phyloP scores from a whole-genome alignment of 176 grass and related monocot species.

The Bolboschoenus planiculmis region DNA sequence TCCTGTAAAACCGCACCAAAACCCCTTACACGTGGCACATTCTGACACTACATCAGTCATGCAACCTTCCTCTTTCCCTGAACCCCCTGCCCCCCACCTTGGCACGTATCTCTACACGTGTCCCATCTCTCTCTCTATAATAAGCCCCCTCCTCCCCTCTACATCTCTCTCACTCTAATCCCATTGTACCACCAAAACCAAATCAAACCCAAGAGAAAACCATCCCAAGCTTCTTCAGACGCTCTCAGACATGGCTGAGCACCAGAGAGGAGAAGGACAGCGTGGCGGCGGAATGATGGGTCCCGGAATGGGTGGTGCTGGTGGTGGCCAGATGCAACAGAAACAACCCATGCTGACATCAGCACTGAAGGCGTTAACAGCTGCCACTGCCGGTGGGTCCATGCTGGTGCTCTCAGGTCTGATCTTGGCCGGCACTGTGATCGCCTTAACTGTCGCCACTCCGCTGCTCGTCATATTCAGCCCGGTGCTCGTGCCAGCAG shows the following conservation, averaged over 20 bases:
- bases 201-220: background rate
- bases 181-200: background rate
- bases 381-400: slow-evolving; percentile 48
- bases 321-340: slow-evolving; percentile 21
- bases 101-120: slow-evolving; percentile 23
- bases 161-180: background rate
- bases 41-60: slow-evolving; percentile 27
- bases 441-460: slow-evolving; percentile 65
- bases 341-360: slow-evolving; percentile 41
- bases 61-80: slow-evolving; percentile 27
- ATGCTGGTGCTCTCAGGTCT: slow-evolving; percentile 78
- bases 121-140: slow-evolving; percentile 26
- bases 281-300: slow-evolving; percentile 1
- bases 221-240: background rate
- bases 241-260: slow-evolving; percentile 36
- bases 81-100: background rate
- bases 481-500: slow-evolving; percentile 74
- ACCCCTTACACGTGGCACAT: slow-evolving; percentile 43
- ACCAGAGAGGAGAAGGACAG: slow-evolving; percentile 20
- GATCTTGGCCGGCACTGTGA: slow-evolving; percentile 57
- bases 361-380: slow-evolving; percentile 50
- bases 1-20: background rate
- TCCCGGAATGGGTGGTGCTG: background rate
- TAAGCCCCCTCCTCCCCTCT: background rate
- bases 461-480: slow-evolving; percentile 91